Conservation (phyloP, 108 stramenopile species). For the Tribonema minus region DNA sequence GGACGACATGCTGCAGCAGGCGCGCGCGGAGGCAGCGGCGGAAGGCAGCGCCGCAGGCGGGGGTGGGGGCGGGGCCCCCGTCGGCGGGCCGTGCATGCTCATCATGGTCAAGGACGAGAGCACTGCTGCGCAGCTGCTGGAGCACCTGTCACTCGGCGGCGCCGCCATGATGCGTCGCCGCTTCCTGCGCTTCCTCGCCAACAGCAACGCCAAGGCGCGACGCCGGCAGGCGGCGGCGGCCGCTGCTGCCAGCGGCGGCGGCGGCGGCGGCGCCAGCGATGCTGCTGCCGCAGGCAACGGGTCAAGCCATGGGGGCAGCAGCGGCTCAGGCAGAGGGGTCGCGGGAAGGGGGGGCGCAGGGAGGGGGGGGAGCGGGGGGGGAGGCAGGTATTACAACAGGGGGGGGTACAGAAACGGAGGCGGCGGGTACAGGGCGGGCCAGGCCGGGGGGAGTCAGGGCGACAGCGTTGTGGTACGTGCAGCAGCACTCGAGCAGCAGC, state of each 20-base stretch:
- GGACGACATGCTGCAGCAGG: constrained; percentile 74
- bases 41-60: constrained; percentile 16
- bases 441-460: background rate
- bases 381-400: background rate
- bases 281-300: no score
- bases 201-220: background rate
- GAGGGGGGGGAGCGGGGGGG: background rate
- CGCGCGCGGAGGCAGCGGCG: constrained; percentile 52
- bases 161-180: constrained; percentile 7
- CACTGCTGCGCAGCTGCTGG: constrained; percentile 62
- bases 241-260: no score
- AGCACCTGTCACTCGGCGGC: constrained; percentile 51
- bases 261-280: no score
- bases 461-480: no score
- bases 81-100: constrained; percentile 58
- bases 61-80: background rate
- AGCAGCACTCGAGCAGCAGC: no score
- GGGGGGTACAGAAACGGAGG: background rate
- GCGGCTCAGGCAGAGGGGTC: no score
- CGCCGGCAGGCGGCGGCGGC: no score
- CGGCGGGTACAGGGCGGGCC: no score
- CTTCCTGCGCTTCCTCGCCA: background rate
- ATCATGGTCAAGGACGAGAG: constrained; percentile 84
- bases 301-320: no score
- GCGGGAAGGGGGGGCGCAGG: no score